Percentiles rank a stretch among this genome's conserved stretches.
phyloP scores from a whole-genome alignment of 208 protist genomes.

The Leishmania amazonensis region DNA sequence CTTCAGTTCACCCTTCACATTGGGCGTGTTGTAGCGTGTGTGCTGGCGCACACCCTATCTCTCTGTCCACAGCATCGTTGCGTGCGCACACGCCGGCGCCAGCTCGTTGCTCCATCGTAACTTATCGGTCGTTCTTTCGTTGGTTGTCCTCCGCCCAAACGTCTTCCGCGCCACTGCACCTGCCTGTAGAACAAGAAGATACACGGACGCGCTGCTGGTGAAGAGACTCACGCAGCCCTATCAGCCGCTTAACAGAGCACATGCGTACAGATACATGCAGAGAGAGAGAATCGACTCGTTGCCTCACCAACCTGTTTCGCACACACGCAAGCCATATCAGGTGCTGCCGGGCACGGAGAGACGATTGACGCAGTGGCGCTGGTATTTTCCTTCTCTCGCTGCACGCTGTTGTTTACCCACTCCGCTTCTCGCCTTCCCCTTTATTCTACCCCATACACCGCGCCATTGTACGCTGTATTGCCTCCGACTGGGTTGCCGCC shows the following conservation, averaged over 20 bases:
- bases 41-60: not conserved
- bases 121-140: not conserved
- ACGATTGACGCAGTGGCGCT: not conserved
- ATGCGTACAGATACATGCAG: not conserved
- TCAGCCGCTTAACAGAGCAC: not conserved
- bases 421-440: not conserved
- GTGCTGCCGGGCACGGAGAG: not conserved
- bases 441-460: too few relatives aligned
- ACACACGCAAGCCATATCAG: not conserved
- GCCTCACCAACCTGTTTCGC: not conserved
- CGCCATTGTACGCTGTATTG: not conserved
- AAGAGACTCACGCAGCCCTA: not conserved
- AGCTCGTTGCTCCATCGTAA: not conserved
- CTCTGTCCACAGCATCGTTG: not conserved
- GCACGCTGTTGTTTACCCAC: not conserved
- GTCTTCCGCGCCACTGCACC: not conserved
- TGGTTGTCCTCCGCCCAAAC: not conserved
- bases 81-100: not conserved
- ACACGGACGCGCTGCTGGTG: not conserved
- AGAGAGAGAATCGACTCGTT: not conserved
- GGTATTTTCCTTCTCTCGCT: not conserved
- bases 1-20: not conserved
- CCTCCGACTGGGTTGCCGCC: not conserved
- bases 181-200: not conserved
- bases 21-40: not conserved